Base-by-base conservation (phyloP, 768 basidiomycete species). In the Baorangia bicolor region DNA sequence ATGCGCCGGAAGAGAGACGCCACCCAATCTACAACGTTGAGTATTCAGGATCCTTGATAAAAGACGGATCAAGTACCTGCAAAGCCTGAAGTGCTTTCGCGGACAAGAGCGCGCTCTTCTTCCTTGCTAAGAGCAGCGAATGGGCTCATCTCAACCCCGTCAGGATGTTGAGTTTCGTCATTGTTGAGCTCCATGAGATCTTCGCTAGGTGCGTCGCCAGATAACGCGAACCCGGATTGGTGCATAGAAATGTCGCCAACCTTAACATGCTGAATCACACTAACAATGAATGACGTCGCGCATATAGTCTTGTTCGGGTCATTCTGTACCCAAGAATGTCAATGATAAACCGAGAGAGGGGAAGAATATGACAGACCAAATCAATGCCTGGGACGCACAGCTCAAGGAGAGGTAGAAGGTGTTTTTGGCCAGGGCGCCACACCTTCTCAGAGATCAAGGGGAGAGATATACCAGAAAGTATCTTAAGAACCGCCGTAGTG, bases 301-400 rank as follows among this genome's bases (percentile, higher is more conserved):
- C 88, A 90, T 51, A 90, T 75, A 10, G 90, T 92, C 75, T 92
- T 92, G 53, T 77, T 75, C 0, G 90, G 88, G 59, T 92, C 90
- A 64, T 92, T 92, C 88, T 91, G 56, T 37, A 46, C 25, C 16
- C 40, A 37, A 25, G 23, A 43, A 30, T 25, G 56, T 51, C 40
- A 57, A 46, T 21, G 30, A 45, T 45, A 48, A 37, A 39, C 8
- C n/a, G 28, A 33, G 11, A 51, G 2, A 51, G 16, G 5, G 21
- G 14, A 45, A 47, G 18, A 30, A 54, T 42, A 23, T 5, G 47
- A 56, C 85, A 56, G 56, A 90, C 88, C 53, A 92, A 77, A 74
- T 98, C 95, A 55, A 98, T 94, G 12, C 95, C 95, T 12, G 95
- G 94, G 28, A 97, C 75, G 56, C 88, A 91, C 41, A 97, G 75